Percentiles rank a stretch among this genome's conserved stretches.
Evolutionary conservation across 1,139 yeast species (phyloP).

Genomic region (Waltiozyma solani): DNA sequence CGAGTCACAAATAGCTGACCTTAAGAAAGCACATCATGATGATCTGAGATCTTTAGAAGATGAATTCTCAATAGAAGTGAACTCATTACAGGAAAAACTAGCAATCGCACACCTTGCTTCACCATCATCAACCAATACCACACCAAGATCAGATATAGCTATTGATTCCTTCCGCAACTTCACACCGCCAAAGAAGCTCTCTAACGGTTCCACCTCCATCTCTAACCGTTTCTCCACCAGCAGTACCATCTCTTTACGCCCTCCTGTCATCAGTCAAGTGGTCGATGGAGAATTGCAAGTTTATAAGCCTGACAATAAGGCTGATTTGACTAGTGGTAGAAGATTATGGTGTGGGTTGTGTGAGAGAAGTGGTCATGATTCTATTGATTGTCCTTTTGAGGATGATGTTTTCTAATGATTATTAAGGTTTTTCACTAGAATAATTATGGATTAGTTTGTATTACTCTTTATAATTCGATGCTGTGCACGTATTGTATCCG

Average conservation of each 20-base stretch:
- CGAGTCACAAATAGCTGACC: too few relatives aligned
- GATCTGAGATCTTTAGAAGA: constrained; percentile 16
- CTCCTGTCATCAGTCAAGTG: constrained; percentile 18
- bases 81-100: constrained; percentile 6
- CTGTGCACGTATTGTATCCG: too few relatives aligned
- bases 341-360: constrained; percentile 86
- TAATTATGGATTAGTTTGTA: not conserved
- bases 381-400: constrained; percentile 82
- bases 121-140: constrained; percentile 1
- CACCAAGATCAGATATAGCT: not conserved
- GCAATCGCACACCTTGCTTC: constrained; percentile 9
- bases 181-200: constrained; percentile 3
- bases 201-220: constrained; percentile 1
- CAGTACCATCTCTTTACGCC: constrained; percentile 7
- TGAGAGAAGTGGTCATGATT: constrained; percentile 81
- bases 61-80: constrained; percentile 5
- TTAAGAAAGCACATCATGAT: constrained; percentile 19
- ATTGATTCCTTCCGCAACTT: not conserved
- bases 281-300: constrained; percentile 37
- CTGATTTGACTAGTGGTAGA: constrained; percentile 62
- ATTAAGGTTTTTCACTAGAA: too few relatives aligned
- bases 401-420: constrained; percentile 15
- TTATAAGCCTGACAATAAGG: constrained; percentile 42
- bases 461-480: too few relatives aligned
- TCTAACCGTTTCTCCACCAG: constrained; percentile 1